Base-by-base conservation (phyloP, 169 alveolate species). In the Besnoitia besnoiti region DNA sequence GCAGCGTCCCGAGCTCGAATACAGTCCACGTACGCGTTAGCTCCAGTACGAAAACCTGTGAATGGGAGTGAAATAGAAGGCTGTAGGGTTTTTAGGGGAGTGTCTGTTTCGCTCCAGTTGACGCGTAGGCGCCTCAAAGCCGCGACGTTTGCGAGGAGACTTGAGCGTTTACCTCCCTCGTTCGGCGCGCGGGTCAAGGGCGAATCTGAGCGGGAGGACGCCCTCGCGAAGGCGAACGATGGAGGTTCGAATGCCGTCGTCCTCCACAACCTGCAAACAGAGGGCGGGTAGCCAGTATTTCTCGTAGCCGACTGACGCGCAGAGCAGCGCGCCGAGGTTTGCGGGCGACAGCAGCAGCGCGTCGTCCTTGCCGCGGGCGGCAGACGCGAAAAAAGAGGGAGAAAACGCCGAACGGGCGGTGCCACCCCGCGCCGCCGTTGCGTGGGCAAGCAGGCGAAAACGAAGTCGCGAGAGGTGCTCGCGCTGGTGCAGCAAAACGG, bases 161-260 rank as follows among this genome's bases (percentile, higher is more conserved):
- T 19, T 40, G 44, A 0, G 10, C 33, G n/a, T 30, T 35, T 40
- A 51, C 90, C 90, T 49, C 10, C 90, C 90, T 0, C 90, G 16
- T 85, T 85, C 90, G 3, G 90, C 90, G 37, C 90, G 16, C 10
- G 90, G 76, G 77, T 85, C 90, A 7, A 85, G 76, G 37, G 90
- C 90, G 80, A 90, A 90, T 4, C 93, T n/a, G 37, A 90, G 93
- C 24, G 93, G 93, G 51, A 90, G 84, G 14, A 80, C 84, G 46
- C 93, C 90, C 59, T 80, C 93, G 24, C 90, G 51, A 24, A 90
- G 85, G 14, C 79, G 76, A 16, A 61, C 61, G 61, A 30, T 46
- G 85, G 44, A 39, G 35, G 50, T 50, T 44, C 93, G 73, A 0
- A 90, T 12, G 4, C 91, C 75, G 75, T 90, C 93, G 90, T 80